phyloP scores from a whole-genome alignment of 495 filamentous ascomycete species.

The Podospora pseudoanserina region DNA sequence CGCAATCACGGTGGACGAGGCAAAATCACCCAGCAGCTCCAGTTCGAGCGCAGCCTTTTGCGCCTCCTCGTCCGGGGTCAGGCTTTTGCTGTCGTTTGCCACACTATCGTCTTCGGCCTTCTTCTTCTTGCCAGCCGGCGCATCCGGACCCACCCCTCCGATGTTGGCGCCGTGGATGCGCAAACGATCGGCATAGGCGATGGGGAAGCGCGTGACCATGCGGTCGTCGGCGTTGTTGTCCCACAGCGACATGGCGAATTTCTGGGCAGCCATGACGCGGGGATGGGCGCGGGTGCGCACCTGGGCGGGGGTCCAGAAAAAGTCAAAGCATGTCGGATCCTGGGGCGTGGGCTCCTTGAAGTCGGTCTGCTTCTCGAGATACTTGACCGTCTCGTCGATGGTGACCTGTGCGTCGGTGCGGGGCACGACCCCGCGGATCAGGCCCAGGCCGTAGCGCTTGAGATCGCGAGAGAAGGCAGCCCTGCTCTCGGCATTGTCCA shows the following conservation, averaged over 20 bases:
- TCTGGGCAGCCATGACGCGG: constrained; percentile 67
- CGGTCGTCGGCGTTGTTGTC: constrained; percentile 65
- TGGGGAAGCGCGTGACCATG: constrained; percentile 56
- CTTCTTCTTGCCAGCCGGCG: constrained; percentile 22
- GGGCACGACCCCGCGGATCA: constrained; percentile 64
- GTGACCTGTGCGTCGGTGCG: constrained; percentile 53
- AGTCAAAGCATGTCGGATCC: constrained; percentile 79
- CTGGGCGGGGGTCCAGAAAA: constrained; percentile 88
- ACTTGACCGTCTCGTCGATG: constrained; percentile 58
- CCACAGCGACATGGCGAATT: constrained; percentile 80
- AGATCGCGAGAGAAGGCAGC: constrained; percentile 53
- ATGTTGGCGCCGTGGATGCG: constrained; percentile 60
- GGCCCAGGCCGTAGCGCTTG: constrained; percentile 60
- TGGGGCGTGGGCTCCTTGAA: constrained; percentile 50
- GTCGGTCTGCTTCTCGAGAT: constrained; percentile 56
- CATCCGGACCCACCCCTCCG: constrained; percentile 34
- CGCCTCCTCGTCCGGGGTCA: constrained; percentile 18
- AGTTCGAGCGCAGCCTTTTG: constrained; percentile 37
- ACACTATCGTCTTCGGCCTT: constrained; percentile 25
- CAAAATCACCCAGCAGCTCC: constrained; percentile 43
- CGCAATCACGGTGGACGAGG: constrained; percentile 50
- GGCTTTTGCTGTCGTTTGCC: constrained; percentile 11
- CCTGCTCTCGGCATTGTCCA: constrained; percentile 48
- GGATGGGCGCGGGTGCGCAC: constrained; percentile 73
- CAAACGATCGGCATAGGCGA: constrained; percentile 79